Base-by-base conservation (phyloP, 2,329 filamentous ascomycete species). In the Sarocladium kiliense region DNA sequence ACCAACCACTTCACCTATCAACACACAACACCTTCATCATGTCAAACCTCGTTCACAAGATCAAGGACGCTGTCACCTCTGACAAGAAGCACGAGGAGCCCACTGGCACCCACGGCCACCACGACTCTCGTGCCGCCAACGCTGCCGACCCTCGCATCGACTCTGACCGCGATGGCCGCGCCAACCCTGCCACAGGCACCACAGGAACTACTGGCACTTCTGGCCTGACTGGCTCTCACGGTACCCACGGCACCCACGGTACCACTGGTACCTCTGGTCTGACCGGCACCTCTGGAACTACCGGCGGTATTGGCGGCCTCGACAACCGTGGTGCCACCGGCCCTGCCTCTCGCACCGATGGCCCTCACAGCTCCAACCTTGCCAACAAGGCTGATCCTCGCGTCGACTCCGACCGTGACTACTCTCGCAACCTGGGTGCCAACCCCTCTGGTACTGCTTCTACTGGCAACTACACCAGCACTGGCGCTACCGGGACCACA, bases 31-130 rank as follows among this genome's bases (percentile, higher is more conserved):
- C 18, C 26, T 49, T 56, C 72, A 81, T 58, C 65, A 84, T 83
- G 80, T 81, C 80, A 68, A 69, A 70, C 62, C 71, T 84, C 64
- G 68, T 82, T 65, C 77, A 83, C 74, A 83, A 83, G 71, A 75
- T 82, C 67, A 83, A 83, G 76, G 78, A 82, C 3, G 77, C 73
- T 59, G 66, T 82, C 57, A 65, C 72, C 63, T 69, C 72, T 58
- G 73, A 76, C 59, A 62, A 61, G 50, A 58, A 65, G 27, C 58
- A 62, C 30, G 55, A 62, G 27, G 55, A 69, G 10, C 66, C 68
- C 44, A 69, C 56, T 57, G 60, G 56, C 57, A 56, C 37, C 54
- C 54, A 58, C 42, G 36, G 18, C 26, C 56, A 67, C 56, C 55
- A 34, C 54, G 26, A 39, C 50, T 58, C 55, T 36, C 42, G 49